Conservation (phyloP, 768 basidiomycete species). For the Pisolithus tinctorius region DNA sequence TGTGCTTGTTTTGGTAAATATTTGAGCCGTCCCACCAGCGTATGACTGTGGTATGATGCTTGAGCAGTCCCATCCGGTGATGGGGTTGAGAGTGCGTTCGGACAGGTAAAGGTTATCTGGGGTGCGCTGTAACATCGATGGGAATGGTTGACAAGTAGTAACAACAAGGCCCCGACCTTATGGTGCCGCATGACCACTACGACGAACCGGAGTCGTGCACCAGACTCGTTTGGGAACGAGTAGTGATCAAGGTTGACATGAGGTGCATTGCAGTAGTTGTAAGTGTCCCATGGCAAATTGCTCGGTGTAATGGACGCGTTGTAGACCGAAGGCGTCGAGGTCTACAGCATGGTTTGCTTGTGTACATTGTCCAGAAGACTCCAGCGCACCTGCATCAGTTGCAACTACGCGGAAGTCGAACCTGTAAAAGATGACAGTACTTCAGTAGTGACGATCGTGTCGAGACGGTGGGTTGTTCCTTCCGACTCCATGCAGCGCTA, state of each 20-base stretch:
- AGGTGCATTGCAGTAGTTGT: slow-evolving; percentile 49
- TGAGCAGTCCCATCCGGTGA: slow-evolving; percentile 35
- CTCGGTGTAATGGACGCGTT: slow-evolving; percentile 37
- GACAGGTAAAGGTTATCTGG: slow-evolving; percentile 43
- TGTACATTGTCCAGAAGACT: too few species aligned
- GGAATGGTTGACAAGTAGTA: neutral
- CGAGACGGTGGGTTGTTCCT: too few species aligned
- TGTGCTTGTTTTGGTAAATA: slow-evolving; percentile 34
- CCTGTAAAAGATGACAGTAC: too few species aligned
- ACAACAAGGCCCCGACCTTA: slow-evolving; percentile 29
- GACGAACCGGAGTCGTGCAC: slow-evolving; percentile 33
- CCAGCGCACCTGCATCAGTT: too few species aligned
- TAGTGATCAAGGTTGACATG: slow-evolving; percentile 38
- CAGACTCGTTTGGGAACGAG: slow-evolving; percentile 17
- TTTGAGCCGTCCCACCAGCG: slow-evolving; percentile 28
- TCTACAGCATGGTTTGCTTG: too few species aligned
- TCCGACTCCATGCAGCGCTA: too few species aligned
- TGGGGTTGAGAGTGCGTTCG: slow-evolving; percentile 35
- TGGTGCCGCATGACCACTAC: slow-evolving; percentile 42
- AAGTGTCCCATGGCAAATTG: slow-evolving; percentile 40
- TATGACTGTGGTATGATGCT: slow-evolving; percentile 33
- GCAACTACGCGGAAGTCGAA: too few species aligned
- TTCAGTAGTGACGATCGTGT: too few species aligned
- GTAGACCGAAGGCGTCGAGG: slow-evolving; percentile 23
- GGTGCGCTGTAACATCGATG: slow-evolving; percentile 29